phyloP scores from a whole-genome alignment of 495 filamentous ascomycete species.

The Penicillium turbatum region DNA sequence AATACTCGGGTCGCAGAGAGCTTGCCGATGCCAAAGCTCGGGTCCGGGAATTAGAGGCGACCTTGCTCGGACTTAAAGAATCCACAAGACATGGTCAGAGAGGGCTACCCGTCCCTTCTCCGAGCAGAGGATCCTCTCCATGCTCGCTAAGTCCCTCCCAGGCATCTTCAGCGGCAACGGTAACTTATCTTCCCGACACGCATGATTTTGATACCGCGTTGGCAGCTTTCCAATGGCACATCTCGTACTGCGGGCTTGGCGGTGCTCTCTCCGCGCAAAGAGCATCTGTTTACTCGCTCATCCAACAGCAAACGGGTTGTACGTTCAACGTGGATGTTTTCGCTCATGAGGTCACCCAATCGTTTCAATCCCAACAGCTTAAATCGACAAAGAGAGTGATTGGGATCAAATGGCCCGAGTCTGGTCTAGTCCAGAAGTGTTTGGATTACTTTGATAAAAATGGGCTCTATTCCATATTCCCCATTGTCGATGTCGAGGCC shows the following conservation, averaged over 20 bases:
- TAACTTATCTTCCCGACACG: slow-evolving; percentile 14
- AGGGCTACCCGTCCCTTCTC: neutral
- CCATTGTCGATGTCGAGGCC: slow-evolving; percentile 18
- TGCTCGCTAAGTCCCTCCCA: neutral
- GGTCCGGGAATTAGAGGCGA: slow-evolving; percentile 20
- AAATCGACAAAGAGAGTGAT: neutral
- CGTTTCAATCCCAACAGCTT: slow-evolving; percentile 7
- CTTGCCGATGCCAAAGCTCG: slow-evolving; percentile 23
- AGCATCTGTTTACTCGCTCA: slow-evolving; percentile 16
- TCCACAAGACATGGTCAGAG: neutral
- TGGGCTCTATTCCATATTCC: slow-evolving; percentile 28
- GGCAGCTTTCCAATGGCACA: slow-evolving; percentile 19
- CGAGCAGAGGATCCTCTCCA: slow-evolving; percentile 5
- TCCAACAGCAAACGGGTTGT: slow-evolving; percentile 17
- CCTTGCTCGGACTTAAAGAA: slow-evolving; percentile 7
- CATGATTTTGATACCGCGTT: slow-evolving; percentile 20
- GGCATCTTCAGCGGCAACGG: neutral
- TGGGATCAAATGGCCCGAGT: slow-evolving; percentile 17
- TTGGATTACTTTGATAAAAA: slow-evolving; percentile 19
- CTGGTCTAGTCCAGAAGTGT: slow-evolving; percentile 16
- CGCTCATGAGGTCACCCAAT: slow-evolving; percentile 9
- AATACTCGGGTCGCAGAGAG: slow-evolving; percentile 15
- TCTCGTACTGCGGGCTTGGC: slow-evolving; percentile 25
- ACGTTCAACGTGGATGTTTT: slow-evolving; percentile 25
- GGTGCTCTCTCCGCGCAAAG: slow-evolving; percentile 13